These are phyloP conservation scores for Podospora appendiculata DNA, from an alignment of 495 filamentous ascomycete genomes.

Conservation along the genomic window DNA sequence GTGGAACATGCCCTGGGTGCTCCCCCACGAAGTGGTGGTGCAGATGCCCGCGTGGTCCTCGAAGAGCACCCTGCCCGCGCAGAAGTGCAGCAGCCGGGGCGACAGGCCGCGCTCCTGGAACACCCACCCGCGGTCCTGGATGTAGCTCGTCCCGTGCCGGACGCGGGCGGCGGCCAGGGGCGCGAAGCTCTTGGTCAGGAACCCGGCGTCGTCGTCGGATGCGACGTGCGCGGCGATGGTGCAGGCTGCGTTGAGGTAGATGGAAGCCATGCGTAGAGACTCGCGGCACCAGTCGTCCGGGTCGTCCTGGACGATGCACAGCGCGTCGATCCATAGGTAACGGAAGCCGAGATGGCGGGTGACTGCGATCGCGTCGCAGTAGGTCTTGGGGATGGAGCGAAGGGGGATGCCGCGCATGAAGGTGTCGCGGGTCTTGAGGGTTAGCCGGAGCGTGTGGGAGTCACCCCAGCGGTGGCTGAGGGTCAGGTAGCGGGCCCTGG, in stretches of 20 bases:
- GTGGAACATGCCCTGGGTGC: too few relatives aligned
- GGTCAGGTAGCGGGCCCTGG: neutral
- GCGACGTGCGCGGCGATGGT: neutral
- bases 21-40: too few relatives aligned
- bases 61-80: too few relatives aligned
- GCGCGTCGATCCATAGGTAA: constrained; percentile 25
- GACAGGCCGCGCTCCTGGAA: neutral
- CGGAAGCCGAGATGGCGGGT: constrained; percentile 11
- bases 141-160: neutral
- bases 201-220: neutral
- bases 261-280: neutral
- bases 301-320: constrained; percentile 24
- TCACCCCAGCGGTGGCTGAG: neutral
- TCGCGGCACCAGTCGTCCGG: neutral
- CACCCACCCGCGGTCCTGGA: neutral
- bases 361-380: constrained; percentile 7
- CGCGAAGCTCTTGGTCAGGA: neutral
- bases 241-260: neutral
- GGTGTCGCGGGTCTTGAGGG: neutral
- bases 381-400: constrained; percentile 1
- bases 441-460: neutral
- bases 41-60: too few relatives aligned
- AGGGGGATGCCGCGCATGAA: neutral
- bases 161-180: neutral
- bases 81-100: neutral